Base-by-base conservation (phyloP, 768 basidiomycete genomes). In the Suillus plorans region DNA sequence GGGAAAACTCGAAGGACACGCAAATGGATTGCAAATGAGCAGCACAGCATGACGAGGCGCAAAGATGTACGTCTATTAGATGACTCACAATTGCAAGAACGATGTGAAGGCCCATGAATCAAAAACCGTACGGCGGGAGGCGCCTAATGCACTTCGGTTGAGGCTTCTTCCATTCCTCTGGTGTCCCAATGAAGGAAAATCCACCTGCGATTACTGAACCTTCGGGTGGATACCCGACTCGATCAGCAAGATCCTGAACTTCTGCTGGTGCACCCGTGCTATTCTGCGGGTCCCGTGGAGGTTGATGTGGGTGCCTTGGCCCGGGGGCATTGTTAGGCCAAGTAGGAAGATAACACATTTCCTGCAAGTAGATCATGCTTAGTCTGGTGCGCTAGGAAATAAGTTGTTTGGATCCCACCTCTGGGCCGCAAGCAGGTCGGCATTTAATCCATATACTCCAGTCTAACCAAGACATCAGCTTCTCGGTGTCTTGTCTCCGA, bases 311-410 rank as follows among this genome's bases (percentile, higher is more conserved):
- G 18, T 12, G 18, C 10, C 3, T 34, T 34, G 1, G 28, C 28
- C 44, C 16, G 49, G 56, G 71, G 64, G 1, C 63, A 63, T 39
- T 58, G 0, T 60, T 0, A 14, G 69, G 67, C 70, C 70, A 74
- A 1, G 70, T 75, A 49, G 74, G 71, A 20, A 76, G 56, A 39
- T 69, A 74, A 42, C 74, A 74, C 39, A 69, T 68, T 42, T 74
- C 72, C 74, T 74, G 10, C 20, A 5, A 25, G 22, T 9, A 41
- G 8, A 25, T 25, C 2, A 25, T 39, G 18, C 31, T 58, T 5
- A 58, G 56, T 22, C 56, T 5, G 10, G 13, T n/a, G 45, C 36
- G 20, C 10, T 56, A 22, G 20, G 7, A 61, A 56, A 37, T 9
- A 47, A 9, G 25, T 37, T n/a, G 3, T 57, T 61, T 14, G 1